Evolutionary conservation across 2,329 filamentous ascomycete species (phyloP).

Genomic region (Aspergillus proliferans): DNA sequence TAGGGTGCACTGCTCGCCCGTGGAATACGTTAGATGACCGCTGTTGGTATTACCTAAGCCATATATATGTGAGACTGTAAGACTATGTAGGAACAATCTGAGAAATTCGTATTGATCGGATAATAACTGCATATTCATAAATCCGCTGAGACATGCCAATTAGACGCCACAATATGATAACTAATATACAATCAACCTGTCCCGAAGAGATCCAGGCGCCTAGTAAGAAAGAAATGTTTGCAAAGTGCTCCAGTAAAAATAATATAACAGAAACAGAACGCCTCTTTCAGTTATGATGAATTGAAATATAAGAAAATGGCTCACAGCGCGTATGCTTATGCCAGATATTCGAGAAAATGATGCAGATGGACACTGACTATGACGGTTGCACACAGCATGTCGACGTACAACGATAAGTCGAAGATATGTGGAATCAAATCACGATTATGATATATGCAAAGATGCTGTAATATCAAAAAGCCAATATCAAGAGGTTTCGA

Average conservation of each 20-base stretch:
- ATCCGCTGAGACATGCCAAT: not conserved
- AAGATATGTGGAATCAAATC: constrained; percentile 1
- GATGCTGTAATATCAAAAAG: not conserved
- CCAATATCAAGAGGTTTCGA: constrained; percentile 1
- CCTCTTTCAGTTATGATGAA: too few relatives aligned
- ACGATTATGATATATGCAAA: not conserved
- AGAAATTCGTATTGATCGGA: too few relatives aligned
- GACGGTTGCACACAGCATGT: not conserved
- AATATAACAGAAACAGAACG: not conserved
- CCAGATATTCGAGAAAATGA: too few relatives aligned
- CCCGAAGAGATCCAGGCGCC: not conserved
- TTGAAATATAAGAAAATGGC: too few relatives aligned
- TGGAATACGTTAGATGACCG: not conserved
- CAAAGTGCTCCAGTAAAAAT: not conserved
- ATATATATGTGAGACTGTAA: not conserved
- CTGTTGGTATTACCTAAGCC: not conserved
- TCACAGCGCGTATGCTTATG: too few relatives aligned
- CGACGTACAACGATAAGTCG: not conserved
- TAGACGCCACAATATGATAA: not conserved
- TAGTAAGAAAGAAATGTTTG: not conserved
- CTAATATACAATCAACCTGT: constrained; percentile 1
- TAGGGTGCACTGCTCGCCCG: too few relatives aligned
- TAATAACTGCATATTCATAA: not conserved
- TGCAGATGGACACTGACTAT: too few relatives aligned
- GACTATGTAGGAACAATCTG: too few relatives aligned